Percentiles rank a stretch among this genome's conserved stretches.
phyloP scores from a whole-genome alignment of 2,329 filamentous ascomycete genomes.

The Fusarium musae region DNA sequence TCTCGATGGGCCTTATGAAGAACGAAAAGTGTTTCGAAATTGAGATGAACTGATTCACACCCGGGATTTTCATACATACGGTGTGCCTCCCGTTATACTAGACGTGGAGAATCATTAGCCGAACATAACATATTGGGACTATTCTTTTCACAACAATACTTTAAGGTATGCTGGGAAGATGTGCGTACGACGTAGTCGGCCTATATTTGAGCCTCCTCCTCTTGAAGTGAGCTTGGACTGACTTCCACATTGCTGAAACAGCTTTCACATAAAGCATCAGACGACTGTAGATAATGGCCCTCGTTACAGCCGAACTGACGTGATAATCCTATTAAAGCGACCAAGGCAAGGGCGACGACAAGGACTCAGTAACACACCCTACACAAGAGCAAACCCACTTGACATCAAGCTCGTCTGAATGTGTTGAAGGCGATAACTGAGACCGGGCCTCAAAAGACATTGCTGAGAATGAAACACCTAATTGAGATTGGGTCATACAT shows the following conservation, averaged over 20 bases:
- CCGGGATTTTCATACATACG: not conserved
- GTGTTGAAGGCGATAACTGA: not conserved
- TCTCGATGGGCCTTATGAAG: not conserved
- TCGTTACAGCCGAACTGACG: not conserved
- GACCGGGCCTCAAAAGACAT: not conserved
- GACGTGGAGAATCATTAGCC: too few relatives aligned
- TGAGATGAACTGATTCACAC: not conserved
- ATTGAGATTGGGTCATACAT: not conserved
- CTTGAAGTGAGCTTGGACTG: not conserved
- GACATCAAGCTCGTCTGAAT: not conserved
- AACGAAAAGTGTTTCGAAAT: not conserved
- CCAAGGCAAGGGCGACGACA: not conserved
- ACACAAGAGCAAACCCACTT: not conserved
- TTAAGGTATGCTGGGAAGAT: not conserved
- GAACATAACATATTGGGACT: not conserved
- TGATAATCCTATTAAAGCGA: not conserved
- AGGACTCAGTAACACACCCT: not conserved
- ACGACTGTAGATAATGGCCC: not conserved
- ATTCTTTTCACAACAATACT: not conserved
- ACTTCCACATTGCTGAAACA: not conserved
- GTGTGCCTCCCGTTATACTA: not conserved
- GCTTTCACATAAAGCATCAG: not conserved
- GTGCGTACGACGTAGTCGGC: not conserved
- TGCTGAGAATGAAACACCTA: not conserved
- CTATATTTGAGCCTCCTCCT: not conserved